Base-by-base conservation (phyloP, 306 rosid species). In the Prunus fruticosa region DNA sequence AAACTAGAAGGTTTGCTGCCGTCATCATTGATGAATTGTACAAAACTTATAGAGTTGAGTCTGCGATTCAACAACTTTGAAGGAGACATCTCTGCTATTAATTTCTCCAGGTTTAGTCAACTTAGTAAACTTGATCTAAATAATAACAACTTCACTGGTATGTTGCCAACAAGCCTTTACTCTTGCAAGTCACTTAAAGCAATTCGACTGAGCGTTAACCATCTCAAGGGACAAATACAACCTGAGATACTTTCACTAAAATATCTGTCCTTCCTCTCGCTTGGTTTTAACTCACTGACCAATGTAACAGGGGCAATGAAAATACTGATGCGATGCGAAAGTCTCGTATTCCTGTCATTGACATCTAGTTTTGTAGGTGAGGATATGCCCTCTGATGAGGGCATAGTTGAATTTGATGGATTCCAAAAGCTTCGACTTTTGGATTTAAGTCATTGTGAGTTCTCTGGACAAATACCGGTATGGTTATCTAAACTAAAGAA, bases 121-220 rank as follows among this genome's bases (percentile, higher is more conserved):
- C 69, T 74, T 18, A 19, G 2, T 25, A 15, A 16, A 27, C 43
- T 74, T 46, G 49, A 74, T 19, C 8, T 61, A 0, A 11, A 12
- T 7, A 11, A 1, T 5, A 74, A 74, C 18, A 23, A 61, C 30
- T 18, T 74, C 46, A 41, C 25, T 41, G 77, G 77, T 45, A 3
- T 23, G 19, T 23, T 73, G 9, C 69, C 77, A 47, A 60, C 2
- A 46, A 73, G 22, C 56, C 47, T 27, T 34, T 71, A 52, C 63
- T 52, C 75, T 3, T 70, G 74, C 47, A 51, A 51, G 74, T 52
- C 3, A n/a, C 38, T 71, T 1, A 53, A 52, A 70, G 74, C 63
- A 11, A 5, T 71, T 19, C 50, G 64, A 70, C 27, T 56, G 38
- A 8, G 23, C 15, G 2, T 0, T 0, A 72, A 56, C 28, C 9